These are phyloP conservation scores for Linderniella brevidens DNA, from an alignment of 257 asterid genomes.

Conservation along the genomic window DNA sequence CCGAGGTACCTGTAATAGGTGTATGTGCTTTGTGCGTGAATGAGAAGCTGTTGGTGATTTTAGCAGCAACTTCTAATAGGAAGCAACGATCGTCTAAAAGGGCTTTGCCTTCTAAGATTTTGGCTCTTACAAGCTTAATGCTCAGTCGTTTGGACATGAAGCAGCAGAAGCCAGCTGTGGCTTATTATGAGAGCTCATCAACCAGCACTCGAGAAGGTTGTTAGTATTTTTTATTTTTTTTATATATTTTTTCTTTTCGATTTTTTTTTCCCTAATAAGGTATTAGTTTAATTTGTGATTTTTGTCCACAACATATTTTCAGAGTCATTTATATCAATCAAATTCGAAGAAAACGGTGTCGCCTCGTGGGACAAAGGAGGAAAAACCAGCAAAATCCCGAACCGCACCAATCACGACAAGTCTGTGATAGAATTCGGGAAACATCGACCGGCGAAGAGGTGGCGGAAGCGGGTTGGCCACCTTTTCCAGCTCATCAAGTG, in stretches of 20 bases:
- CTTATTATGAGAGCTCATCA: constrained; percentile 19
- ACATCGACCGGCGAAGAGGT: constrained; percentile 27
- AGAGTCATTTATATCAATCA: constrained; percentile 82
- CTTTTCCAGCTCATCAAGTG: constrained; percentile 49
- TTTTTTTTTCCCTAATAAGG: too few species aligned
- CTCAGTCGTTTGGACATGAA: constrained; percentile 34
- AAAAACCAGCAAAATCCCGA: constrained; percentile 8
- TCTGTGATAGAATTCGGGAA: constrained; percentile 35
- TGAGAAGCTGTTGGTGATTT: constrained; percentile 47
- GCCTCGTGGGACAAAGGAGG: constrained; percentile 35
- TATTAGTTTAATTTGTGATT: too few species aligned
- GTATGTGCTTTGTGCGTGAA: constrained; percentile 67
- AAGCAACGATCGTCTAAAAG: constrained; percentile 7
- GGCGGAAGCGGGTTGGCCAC: constrained; percentile 72
- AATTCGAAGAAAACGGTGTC: constrained; percentile 56
- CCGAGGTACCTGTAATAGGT: constrained; percentile 40
- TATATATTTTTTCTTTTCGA: not conserved
- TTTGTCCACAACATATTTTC: too few species aligned
- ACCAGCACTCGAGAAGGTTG: constrained; percentile 59
- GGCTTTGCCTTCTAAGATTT: constrained; percentile 33
- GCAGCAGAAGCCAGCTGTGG: constrained; percentile 5
- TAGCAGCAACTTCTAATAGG: constrained; percentile 24
- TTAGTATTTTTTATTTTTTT: not conserved
- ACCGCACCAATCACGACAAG: constrained; percentile 11
- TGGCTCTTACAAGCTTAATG: constrained; percentile 37